Base-by-base conservation (phyloP, 768 basidiomycete genomes). In the Leccinum rimulosum region DNA sequence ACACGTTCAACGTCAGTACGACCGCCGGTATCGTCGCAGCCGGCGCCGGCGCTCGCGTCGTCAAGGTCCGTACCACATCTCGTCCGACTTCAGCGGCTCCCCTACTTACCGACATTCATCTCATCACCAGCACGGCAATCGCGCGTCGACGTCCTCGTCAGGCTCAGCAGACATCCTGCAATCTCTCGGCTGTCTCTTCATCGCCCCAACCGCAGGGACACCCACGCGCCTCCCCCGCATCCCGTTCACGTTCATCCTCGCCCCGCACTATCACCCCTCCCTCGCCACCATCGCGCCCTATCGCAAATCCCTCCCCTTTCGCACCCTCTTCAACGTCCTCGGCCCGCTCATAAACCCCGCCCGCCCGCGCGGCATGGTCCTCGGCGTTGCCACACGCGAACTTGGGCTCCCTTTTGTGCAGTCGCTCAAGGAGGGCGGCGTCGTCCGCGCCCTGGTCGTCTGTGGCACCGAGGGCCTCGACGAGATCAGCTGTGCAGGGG, bases 1-100 rank as follows among this genome's bases (percentile, higher is more conserved):
- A 98, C 68, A 88, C 95, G 0, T 98, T 95, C 82, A 98, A 98
- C 70, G 95, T 98, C 54, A 95, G 93, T 70, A 98, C 96, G 1
- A 88, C 93, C 2, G 95, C 96, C 3, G 95, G 84, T 1, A 83
- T 99, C 61, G 91, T 98, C 19, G 96, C 95, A 30, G 94, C 95
- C 25, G 96, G 95, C 14, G 91, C 95, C 7, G 96, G 96, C 6
- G 92, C 92, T 0, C 82, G 94, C 35, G 94, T 99, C 2, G 84
- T 93, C 71, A 98, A 99, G 80, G 95, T 92, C 68, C 36, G 52
- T 1, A 5, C 52, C 1, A 14, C 15, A 19, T 15, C 22, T 49
- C 27, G 49, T 50, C 48, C 27, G 4, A 27, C 5, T 12, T 27
- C 11, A 30, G 48, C 38, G 45, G n/a, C 22, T 12, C 12, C 47